Conservation (phyloP, 2,329 filamentous ascomycete genomes). For the Blumeria graminis region DNA sequence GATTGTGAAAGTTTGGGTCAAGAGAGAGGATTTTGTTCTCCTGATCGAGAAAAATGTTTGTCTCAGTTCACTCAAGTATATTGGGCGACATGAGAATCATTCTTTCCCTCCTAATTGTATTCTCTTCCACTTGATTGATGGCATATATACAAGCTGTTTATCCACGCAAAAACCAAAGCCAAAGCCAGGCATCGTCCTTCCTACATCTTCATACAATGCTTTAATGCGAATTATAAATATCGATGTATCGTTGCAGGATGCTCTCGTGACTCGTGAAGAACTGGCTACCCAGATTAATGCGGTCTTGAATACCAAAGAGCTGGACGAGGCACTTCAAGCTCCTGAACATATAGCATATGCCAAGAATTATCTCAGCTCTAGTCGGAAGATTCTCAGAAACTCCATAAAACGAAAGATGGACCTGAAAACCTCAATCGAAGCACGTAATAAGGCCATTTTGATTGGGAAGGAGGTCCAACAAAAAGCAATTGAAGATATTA, state of each 20-base stretch:
- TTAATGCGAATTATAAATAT: slow-evolving; percentile 74
- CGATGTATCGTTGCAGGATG: slow-evolving; percentile 78
- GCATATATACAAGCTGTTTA: slow-evolving; percentile 61
- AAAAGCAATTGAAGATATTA: slow-evolving; percentile 33
- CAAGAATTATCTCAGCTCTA: slow-evolving; percentile 30
- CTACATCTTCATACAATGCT: slow-evolving; percentile 64
- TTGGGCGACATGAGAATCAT: slow-evolving; percentile 46
- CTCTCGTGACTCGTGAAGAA: slow-evolving; percentile 48
- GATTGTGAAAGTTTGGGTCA: slow-evolving; percentile 53
- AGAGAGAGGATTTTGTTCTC: slow-evolving; percentile 30
- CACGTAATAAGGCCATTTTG: slow-evolving; percentile 42
- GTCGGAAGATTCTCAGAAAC: slow-evolving; percentile 39
- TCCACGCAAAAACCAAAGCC: slow-evolving; percentile 20
- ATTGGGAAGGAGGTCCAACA: slow-evolving; percentile 35
- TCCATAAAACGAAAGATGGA: slow-evolving; percentile 40
- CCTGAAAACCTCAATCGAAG: slow-evolving; percentile 38
- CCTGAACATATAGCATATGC: slow-evolving; percentile 25
- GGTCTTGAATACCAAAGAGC: slow-evolving; percentile 21
- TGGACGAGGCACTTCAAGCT: slow-evolving; percentile 23
- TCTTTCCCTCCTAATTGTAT: slow-evolving; percentile 62
- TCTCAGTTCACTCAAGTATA: slow-evolving; percentile 50
- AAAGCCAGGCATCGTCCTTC: slow-evolving; percentile 25
- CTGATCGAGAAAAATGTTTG: slow-evolving; percentile 49
- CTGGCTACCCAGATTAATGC: slow-evolving; percentile 58
- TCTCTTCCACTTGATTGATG: slow-evolving; percentile 65